phyloP scores from a whole-genome alignment of 1,284 basidiomycete species.

The Sanghuangporus baumii region DNA sequence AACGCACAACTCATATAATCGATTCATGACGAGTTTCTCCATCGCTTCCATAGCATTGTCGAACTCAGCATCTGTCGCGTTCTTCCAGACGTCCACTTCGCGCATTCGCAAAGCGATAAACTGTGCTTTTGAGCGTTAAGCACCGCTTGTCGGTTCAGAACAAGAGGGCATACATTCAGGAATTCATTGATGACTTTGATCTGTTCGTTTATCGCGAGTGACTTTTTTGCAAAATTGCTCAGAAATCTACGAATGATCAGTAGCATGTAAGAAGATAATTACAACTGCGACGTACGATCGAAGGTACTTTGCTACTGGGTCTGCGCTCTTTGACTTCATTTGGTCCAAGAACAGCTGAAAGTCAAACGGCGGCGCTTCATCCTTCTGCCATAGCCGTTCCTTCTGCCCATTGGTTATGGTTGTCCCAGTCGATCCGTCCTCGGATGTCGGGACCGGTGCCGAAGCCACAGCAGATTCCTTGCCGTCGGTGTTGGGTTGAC shows the following conservation, averaged over 20 bases:
- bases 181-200: conserved; percentile 94
- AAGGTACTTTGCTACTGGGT: conserved; percentile 86
- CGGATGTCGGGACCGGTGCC: not conserved
- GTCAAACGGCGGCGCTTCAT: conserved; percentile 56
- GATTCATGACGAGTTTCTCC: conserved; percentile 99
- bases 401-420: not conserved
- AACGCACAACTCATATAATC: conserved; percentile 88
- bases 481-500: not conserved
- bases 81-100: conserved; percentile 79
- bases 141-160: conserved; percentile 2
- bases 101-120: conserved; percentile 88
- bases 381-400: conserved; percentile 24
- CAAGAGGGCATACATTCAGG: conserved; percentile 56
- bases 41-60: conserved; percentile 98
- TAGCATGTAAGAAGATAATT: conserved; percentile 1
- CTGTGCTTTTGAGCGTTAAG: conserved; percentile 33
- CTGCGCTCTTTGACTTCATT: conserved; percentile 79
- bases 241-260: conserved; percentile 58
- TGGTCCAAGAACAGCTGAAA: conserved; percentile 89
- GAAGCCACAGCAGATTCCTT: not conserved
- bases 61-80: conserved; percentile 76
- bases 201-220: conserved; percentile 86
- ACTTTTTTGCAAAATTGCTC: conserved; percentile 85
- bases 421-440: not conserved
- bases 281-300: conserved; percentile 63